Base-by-base conservation (phyloP, 192 early-diverging fungal species). In the Coemansia sp. region DNA sequence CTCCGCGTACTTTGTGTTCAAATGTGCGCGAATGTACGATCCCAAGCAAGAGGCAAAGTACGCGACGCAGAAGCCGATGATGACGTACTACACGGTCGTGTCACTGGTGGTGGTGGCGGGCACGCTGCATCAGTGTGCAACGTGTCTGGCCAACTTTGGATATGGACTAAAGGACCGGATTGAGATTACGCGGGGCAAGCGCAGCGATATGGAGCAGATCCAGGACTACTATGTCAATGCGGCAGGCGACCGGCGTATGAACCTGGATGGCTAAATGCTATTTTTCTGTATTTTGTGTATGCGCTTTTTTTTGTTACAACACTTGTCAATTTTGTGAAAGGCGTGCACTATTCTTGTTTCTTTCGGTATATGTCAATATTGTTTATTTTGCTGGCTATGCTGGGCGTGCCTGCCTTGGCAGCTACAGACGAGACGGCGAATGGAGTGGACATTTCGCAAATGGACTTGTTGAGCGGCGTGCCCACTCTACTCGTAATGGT, bases 131-230 rank as follows among this genome's bases (percentile, higher is more conserved):
- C 78, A 81, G 66, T 53, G 64, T 0, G 66, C 74, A 48, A 58
- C 60, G 3, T 81, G 78, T 36, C 10, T 81, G 73, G 69, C 78
- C 0, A 71, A 75, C 73, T 81, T 81, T 81, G 78, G 78, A 2
- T 81, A 72, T 11, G 78, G 78, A 1, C 61, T 81, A 28, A 74
- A 75, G 63, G 67, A 71, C 63, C 68, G 78, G 14, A 66, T 81
- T 24, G 76, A 79, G 61, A 79, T 79, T 21, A 79, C 76, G 1
- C 63, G 76, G 4, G 76, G 76, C 47, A 79, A 79, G 58, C 70
- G 76, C 37, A 79, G 76, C 64, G 76, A 79, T 54, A 79, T 79
- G 76, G 76, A 79, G 67, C 76, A 73, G 64, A 79, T 79, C 54
- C 70, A 79, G 67, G 76, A 79, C 42, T 79, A 79, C 44, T 79